Conservation (phyloP, 768 basidiomycete species). For the Pleurotus tuber-regium region DNA sequence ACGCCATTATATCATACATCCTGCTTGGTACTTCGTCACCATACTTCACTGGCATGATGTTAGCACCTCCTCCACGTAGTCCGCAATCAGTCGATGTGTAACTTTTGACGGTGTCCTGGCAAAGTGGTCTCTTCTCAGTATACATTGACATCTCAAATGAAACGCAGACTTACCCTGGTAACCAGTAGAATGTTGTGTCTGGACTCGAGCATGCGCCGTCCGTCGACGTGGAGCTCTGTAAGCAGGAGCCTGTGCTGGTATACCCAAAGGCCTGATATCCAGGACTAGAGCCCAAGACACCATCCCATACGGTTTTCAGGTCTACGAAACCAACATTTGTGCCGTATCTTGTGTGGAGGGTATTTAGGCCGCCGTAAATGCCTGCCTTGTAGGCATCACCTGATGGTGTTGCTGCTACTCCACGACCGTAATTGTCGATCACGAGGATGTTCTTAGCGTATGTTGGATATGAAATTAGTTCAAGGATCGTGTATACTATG, state of each 20-base stretch:
- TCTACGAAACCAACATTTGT: constrained; percentile 46
- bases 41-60: constrained; percentile 18
- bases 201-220: constrained; percentile 25
- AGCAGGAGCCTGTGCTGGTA: constrained; percentile 29
- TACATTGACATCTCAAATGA: background rate
- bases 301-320: constrained; percentile 46
- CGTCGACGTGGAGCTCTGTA: constrained; percentile 9
- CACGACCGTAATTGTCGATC: constrained; percentile 51
- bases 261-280: constrained; percentile 51
- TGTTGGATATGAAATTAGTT: constrained; percentile 42
- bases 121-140: background rate
- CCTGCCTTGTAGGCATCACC: constrained; percentile 46
- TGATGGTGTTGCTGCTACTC: constrained; percentile 27
- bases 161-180: constrained; percentile 28
- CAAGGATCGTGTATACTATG: constrained; percentile 34
- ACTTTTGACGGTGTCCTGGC: constrained; percentile 36
- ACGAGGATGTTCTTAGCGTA: constrained; percentile 49
- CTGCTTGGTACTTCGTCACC: background rate
- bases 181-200: constrained; percentile 40
- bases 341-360: constrained; percentile 21
- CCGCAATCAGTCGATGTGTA: constrained; percentile 39
- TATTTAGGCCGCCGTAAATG: constrained; percentile 39
- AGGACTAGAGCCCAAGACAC: constrained; percentile 35
- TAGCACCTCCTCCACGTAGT: constrained; percentile 35
- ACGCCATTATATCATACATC: constrained; percentile 1